These are phyloP conservation scores for Paramecium pentaurelia DNA, from an alignment of 73 alveolate genomes.

Conservation along the genomic window DNA sequence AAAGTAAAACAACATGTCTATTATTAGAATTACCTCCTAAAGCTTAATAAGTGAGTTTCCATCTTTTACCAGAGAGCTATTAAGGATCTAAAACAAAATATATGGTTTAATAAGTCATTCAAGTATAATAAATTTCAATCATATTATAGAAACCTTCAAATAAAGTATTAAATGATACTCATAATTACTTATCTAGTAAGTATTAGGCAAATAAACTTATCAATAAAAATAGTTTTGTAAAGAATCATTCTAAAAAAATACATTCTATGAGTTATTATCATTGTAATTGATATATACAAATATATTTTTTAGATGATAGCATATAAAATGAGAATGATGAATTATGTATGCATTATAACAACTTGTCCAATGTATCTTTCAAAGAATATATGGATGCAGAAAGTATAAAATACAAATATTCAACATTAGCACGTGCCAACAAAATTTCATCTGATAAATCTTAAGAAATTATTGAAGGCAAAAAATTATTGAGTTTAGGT, in stretches of 20 bases:
- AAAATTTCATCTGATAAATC: background rate
- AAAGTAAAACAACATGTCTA: background rate
- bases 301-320: background rate
- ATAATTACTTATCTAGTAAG: background rate
- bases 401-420: background rate
- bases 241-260: background rate
- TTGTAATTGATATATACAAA: background rate
- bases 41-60: background rate
- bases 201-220: background rate
- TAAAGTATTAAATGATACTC: background rate
- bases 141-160: background rate
- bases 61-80: background rate
- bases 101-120: background rate
- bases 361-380: background rate
- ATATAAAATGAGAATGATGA: slow-evolving; percentile 12
- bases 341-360: background rate
- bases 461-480: slow-evolving; percentile 5
- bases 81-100: slow-evolving; percentile 29
- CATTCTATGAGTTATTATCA: slow-evolving; percentile 35
- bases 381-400: background rate
- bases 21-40: slow-evolving; percentile 13
- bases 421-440: background rate
- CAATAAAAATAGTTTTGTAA: background rate
- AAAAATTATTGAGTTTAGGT: background rate
- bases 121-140: background rate